Conservation (phyloP, 2,329 filamentous ascomycete species). For the Alternaria sp. region DNA sequence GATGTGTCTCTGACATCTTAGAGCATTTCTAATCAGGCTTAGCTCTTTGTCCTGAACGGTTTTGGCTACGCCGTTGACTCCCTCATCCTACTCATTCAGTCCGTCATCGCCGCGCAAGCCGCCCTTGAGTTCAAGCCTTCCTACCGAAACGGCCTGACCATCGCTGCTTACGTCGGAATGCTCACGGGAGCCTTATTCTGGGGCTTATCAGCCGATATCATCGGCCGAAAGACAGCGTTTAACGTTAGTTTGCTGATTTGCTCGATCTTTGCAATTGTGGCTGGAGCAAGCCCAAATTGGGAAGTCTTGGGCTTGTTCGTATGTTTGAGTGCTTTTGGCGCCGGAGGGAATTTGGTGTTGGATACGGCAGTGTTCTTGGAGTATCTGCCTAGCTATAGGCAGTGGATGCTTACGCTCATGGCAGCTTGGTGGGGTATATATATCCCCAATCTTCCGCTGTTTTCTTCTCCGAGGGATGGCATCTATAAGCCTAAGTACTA, state of each 20-base stretch:
- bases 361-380: constrained; percentile 68
- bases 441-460: not conserved
- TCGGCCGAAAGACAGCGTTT: constrained; percentile 72
- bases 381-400: constrained; percentile 63
- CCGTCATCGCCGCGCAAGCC: constrained; percentile 65
- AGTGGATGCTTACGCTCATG: constrained; percentile 70
- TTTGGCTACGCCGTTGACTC: constrained; percentile 68
- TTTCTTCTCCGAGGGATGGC: not conserved
- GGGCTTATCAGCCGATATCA: constrained; percentile 71
- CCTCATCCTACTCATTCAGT: constrained; percentile 65
- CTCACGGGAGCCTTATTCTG: constrained; percentile 69
- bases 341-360: constrained; percentile 68
- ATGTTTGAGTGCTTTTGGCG: constrained; percentile 68
- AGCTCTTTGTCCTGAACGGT: constrained; percentile 65
- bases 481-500: not conserved
- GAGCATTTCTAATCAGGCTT: not conserved
- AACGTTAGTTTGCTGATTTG: constrained; percentile 70
- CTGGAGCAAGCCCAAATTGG: constrained; percentile 72
- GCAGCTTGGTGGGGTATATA: constrained; percentile 61
- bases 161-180: constrained; percentile 66
- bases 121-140: constrained; percentile 64
- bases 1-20: not conserved
- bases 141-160: constrained; percentile 64
- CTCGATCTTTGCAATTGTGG: constrained; percentile 67
- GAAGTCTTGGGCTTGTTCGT: constrained; percentile 68